A percentile compares a stretch with the other conserved stretches of the same genome.
phyloP scores from a whole-genome alignment of 495 filamentous ascomycete species.

The Glonium stellatum region DNA sequence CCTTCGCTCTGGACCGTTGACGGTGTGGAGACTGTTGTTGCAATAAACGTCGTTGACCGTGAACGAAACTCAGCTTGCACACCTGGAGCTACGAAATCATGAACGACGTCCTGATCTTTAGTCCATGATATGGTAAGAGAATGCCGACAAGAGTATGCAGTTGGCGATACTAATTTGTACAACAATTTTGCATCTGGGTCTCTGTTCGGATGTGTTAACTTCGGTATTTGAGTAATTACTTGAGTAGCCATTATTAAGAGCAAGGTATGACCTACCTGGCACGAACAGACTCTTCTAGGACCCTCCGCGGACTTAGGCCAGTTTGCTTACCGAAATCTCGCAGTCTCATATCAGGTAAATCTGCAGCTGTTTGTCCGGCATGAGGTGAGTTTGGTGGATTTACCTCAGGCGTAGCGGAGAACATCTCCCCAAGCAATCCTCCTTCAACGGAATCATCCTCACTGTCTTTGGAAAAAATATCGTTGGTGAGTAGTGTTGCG shows the following conservation, averaged over 20 bases:
- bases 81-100: conserved; percentile 35
- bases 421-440: conserved; percentile 63
- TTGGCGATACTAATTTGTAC: conserved; percentile 61
- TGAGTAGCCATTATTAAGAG: neutral
- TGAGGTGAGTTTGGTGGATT: neutral
- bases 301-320: conserved; percentile 60
- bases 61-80: conserved; percentile 42
- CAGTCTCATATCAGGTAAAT: conserved; percentile 45
- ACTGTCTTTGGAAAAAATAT: conserved; percentile 6
- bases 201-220: conserved; percentile 33
- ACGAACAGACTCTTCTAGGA: conserved; percentile 81
- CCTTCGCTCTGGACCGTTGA: conserved; percentile 74
- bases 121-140: conserved; percentile 73
- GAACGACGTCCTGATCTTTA: conserved; percentile 58
- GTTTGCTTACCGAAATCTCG: conserved; percentile 78
- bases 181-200: conserved; percentile 59
- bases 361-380: neutral
- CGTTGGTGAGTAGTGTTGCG: neutral
- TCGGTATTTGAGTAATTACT: neutral
- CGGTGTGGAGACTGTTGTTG: conserved; percentile 68
- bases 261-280: conserved; percentile 51
- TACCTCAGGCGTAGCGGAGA: conserved; percentile 31
- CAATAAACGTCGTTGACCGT: conserved; percentile 53
- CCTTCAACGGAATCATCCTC: conserved; percentile 1
- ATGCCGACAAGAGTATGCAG: conserved; percentile 66